A percentile compares a stretch with the other conserved stretches of the same genome.
Conservation (phyloP, 257 asterid genomes). For the Solanum corneliomulleri region DNA sequence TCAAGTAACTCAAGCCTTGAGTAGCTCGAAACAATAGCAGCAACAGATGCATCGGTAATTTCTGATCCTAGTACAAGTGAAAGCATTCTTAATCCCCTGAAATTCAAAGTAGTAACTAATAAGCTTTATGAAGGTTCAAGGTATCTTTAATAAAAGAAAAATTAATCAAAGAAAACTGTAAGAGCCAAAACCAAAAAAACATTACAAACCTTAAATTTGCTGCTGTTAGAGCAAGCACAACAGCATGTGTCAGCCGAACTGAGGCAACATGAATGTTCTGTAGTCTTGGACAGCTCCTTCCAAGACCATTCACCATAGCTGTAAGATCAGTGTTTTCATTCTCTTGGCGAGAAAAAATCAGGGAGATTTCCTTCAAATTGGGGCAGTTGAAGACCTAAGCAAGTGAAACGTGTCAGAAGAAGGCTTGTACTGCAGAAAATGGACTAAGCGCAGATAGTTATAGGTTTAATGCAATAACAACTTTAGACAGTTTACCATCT, state of each 20-base stretch:
- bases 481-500: slow-evolving; percentile 37
- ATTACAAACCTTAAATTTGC: slow-evolving; percentile 62
- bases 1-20: slow-evolving; percentile 80
- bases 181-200: not conserved
- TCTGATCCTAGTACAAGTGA: slow-evolving; percentile 92
- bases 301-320: slow-evolving; percentile 50
- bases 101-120: not conserved
- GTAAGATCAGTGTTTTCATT: slow-evolving; percentile 67
- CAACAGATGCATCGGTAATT: slow-evolving; percentile 95
- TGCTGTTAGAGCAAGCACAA: slow-evolving; percentile 72
- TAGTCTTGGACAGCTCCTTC: slow-evolving; percentile 82
- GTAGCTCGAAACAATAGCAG: slow-evolving; percentile 81
- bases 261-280: slow-evolving; percentile 85
- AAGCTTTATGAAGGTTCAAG: not conserved
- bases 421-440: not conserved
- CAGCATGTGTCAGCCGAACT: slow-evolving; percentile 58
- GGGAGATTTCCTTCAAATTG: slow-evolving; percentile 66
- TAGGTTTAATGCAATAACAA: not conserved
- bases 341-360: slow-evolving; percentile 75
- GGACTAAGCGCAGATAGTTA: not conserved
- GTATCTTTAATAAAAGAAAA: not conserved
- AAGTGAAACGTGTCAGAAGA: not conserved
- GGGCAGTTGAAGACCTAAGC: slow-evolving; percentile 79
- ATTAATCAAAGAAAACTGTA: not conserved
- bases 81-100: slow-evolving; percentile 82